Evolutionary conservation across 352 stramenopile genomes (phyloP).

Genomic region (Phytophthora vignae): DNA sequence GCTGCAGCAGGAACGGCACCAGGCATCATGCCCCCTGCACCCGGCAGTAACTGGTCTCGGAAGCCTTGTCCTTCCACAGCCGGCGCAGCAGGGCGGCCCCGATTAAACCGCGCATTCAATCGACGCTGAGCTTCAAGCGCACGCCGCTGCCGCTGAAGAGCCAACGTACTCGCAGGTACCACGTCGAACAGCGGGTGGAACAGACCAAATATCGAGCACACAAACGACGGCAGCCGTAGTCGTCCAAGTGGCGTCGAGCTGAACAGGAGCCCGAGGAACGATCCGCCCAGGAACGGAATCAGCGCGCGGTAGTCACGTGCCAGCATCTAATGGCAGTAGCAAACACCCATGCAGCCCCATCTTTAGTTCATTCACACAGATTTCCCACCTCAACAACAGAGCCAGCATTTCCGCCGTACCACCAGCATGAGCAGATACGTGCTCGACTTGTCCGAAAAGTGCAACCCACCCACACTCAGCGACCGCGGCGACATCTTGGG

Average conservation of each 20-base stretch:
- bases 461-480: slow-evolving; percentile 65
- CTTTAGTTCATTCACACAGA: background rate
- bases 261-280: slow-evolving; percentile 72
- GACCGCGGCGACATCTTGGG: slow-evolving; percentile 74
- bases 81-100: slow-evolving; percentile 32
- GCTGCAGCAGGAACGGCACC: slow-evolving; percentile 21
- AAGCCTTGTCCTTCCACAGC: slow-evolving; percentile 66
- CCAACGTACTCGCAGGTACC: slow-evolving; percentile 66
- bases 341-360: slow-evolving; percentile 1
- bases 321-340: slow-evolving; percentile 58
- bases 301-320: slow-evolving; percentile 64
- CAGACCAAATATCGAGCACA: slow-evolving; percentile 71
- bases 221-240: slow-evolving; percentile 75
- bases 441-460: slow-evolving; percentile 88
- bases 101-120: slow-evolving; percentile 60
- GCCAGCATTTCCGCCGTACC: slow-evolving; percentile 44
- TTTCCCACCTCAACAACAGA: background rate
- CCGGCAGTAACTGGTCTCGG: slow-evolving; percentile 82
- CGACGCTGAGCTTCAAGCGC: slow-evolving; percentile 76
- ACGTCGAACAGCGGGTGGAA: slow-evolving; percentile 85
- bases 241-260: slow-evolving; percentile 73
- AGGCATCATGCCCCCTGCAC: slow-evolving; percentile 53
- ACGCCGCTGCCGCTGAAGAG: slow-evolving; percentile 78
- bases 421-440: slow-evolving; percentile 79
- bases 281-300: slow-evolving; percentile 67